Evolutionary conservation across 2,329 filamentous ascomycete genomes (phyloP), one percentile per base, ranked within the genome.

Genomic region (Beauveria scarabaeidicola): DNA sequence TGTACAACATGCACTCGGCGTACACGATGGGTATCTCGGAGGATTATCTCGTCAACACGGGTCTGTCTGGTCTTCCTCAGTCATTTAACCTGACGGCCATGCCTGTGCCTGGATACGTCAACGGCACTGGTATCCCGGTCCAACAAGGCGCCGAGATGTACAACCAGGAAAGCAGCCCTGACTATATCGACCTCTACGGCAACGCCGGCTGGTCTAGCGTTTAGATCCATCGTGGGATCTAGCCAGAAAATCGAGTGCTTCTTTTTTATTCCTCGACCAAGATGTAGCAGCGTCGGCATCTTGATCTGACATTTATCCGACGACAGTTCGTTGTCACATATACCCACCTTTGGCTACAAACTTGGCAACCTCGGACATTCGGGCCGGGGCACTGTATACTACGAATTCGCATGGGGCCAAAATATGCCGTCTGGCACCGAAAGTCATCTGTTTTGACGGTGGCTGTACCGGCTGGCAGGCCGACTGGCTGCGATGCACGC

Each of bases 31-130:
- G 73, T 6, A 68, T 76, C 3, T 66, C 74, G 0, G 81, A 83
- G 44, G 80, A 81, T 62, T 72, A 76, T 11, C 66, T 83, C 19
- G 69, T 79, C 15, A 80, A 79, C 2, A 78, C 81, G 1, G 76
- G 74, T 43, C 65, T 80, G 17, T 72, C 70, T 58, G 70, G 72
- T 59, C 78, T 78, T 60, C 73, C 79, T 6, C 74, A 70, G 3
- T 78, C 80, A 47, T 75, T 81, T 55, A 77, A 79, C 51, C 71
- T 81, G 52, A 66, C 68, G 15, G 59, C 70, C 32, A 40, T 59
- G 11, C 11, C 48, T 17, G 69, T 80, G 15, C 75, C 80, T 2
- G 71, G 69, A 57, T 83, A 82, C 66, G 67, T 80, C 19, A 72
- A 76, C n/a, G 64, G 69, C 48, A 67, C 68, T 38, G 72, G 72